Evolutionary conservation across 2,329 filamentous ascomycete genomes (phyloP).

Genomic region (Talaromyces islandicus): DNA sequence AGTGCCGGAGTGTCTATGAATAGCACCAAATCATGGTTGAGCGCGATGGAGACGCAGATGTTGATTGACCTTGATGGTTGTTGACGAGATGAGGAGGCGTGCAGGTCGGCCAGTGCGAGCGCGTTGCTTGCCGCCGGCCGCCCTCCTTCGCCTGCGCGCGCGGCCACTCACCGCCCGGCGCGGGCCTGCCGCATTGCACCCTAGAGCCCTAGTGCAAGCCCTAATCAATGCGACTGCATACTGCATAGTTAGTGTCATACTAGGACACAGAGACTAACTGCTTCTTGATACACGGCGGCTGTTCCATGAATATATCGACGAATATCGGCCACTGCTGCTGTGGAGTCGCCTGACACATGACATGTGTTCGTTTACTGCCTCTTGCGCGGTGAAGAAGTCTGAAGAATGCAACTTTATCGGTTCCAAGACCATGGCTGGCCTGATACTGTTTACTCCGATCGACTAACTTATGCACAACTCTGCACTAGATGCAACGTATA

Average conservation of each 20-base stretch:
- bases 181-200: not conserved
- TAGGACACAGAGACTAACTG: too few relatives aligned
- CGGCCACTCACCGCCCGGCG: slow-evolving; percentile 4
- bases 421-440: not conserved
- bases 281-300: too few relatives aligned
- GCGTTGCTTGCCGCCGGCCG: slow-evolving; percentile 3
- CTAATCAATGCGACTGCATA: not conserved
- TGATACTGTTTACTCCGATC: not conserved
- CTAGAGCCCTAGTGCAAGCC: not conserved
- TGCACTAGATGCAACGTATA: not conserved
- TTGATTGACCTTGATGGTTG: not conserved
- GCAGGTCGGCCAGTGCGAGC: slow-evolving; percentile 2
- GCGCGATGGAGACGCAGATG: not conserved
- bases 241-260: too few relatives aligned
- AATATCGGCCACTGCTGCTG: not conserved
- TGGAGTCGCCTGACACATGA: not conserved
- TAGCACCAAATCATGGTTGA: not conserved
- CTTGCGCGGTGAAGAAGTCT: not conserved
- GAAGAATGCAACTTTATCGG: not conserved
- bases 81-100: not conserved
- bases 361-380: not conserved
- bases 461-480: not conserved
- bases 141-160: not conserved
- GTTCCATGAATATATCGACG: not conserved
- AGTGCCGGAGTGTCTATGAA: slow-evolving; percentile 6